Evolutionary conservation across 345 rosid genomes (phyloP).

Genomic region (Psidium guajava): DNA sequence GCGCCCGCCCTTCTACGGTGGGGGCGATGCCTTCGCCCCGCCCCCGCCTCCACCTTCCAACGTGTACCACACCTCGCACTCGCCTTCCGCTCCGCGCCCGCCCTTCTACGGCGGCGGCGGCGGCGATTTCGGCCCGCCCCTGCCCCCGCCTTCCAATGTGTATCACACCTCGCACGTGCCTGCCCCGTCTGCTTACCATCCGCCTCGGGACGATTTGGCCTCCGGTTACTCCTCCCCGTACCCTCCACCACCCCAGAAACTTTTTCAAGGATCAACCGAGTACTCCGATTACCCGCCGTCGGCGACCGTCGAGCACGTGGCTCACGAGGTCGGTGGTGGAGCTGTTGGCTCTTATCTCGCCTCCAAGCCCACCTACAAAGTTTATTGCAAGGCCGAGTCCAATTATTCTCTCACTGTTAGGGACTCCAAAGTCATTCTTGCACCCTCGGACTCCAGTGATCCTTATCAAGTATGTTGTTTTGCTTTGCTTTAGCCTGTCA

Average conservation of each 20-base stretch:
- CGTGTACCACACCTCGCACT: too few relatives aligned
- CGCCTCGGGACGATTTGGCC: neutral
- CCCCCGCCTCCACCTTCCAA: too few relatives aligned
- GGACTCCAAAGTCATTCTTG: conserved; percentile 55
- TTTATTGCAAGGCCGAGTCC: conserved; percentile 56
- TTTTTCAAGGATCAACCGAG: conserved; percentile 29
- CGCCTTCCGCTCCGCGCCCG: too few relatives aligned
- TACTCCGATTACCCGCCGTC: conserved; percentile 7
- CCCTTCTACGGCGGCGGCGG: neutral
- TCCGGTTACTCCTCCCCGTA: neutral
- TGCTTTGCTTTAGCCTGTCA: neutral
- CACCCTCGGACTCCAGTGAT: conserved; percentile 43
- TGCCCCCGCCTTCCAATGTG: conserved; percentile 8
- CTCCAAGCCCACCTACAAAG: conserved; percentile 36
- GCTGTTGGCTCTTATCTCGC: conserved; percentile 21
- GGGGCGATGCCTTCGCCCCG: too few relatives aligned
- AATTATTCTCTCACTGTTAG: conserved; percentile 42
- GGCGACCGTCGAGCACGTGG: conserved; percentile 16
- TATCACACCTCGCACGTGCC: conserved; percentile 27
- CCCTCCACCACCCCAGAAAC: conserved; percentile 19
- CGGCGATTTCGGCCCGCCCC: conserved; percentile 11
- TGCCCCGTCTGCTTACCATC: neutral
- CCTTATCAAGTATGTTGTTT: conserved; percentile 36
- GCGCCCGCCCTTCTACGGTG: neutral
- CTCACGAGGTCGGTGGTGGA: conserved; percentile 15